These are phyloP conservation scores for Barnettozyma botsteinii DNA, from an alignment of 805 yeast genomes.

Conservation along the genomic window DNA sequence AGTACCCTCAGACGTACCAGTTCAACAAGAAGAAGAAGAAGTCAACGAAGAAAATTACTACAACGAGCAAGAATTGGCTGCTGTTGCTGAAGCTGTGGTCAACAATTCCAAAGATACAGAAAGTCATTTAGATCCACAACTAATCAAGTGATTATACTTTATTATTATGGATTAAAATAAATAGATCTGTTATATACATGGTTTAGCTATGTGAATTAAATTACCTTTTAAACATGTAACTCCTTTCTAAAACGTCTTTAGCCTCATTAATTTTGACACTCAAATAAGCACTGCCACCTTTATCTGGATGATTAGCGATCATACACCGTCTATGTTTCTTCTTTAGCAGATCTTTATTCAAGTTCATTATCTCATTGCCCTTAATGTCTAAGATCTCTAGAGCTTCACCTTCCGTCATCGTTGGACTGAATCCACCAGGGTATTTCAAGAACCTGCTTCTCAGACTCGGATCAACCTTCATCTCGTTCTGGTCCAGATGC, in stretches of 20 bases:
- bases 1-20: too few species aligned
- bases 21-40: background rate
- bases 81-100: constrained; percentile 26
- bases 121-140: constrained; percentile 16
- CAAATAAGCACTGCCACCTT: constrained; percentile 77
- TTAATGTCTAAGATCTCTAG: constrained; percentile 55
- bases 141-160: constrained; percentile 5
- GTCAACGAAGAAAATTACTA: too few species aligned
- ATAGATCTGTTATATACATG: too few species aligned
- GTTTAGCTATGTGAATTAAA: background rate
- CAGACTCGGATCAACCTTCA: constrained; percentile 18
- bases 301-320: constrained; percentile 84
- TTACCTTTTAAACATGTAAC: constrained; percentile 34
- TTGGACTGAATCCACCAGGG: constrained; percentile 57
- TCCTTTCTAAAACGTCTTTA: constrained; percentile 69
- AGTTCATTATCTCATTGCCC: constrained; percentile 46
- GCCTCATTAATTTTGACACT: constrained; percentile 88
- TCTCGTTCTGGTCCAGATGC: constrained; percentile 9
- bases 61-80: constrained; percentile 21
- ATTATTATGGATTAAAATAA: too few species aligned
- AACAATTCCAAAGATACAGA: constrained; percentile 8
- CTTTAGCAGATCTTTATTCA: constrained; percentile 48
- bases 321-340: constrained; percentile 69
- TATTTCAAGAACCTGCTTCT: constrained; percentile 31
- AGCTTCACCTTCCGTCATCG: constrained; percentile 70